These are phyloP conservation scores for Fusarium armeniacum DNA, from an alignment of 2,329 filamentous ascomycete genomes.

Conservation along the genomic window DNA sequence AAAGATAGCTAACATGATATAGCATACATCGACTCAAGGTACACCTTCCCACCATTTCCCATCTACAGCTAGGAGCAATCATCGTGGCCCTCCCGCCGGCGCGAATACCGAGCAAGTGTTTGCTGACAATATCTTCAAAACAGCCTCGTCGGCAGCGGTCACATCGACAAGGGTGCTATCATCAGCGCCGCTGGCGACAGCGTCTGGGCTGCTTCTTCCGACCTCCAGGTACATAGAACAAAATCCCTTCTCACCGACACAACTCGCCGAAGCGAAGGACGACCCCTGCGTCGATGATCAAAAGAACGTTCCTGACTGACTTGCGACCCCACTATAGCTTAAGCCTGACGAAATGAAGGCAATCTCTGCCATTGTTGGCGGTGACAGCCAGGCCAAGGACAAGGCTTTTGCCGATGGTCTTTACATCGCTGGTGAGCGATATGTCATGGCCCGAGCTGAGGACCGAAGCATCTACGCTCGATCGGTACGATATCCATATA, in stretches of 20 bases:
- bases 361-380: constrained; percentile 67
- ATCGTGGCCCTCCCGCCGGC: constrained; percentile 1
- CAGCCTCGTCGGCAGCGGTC: constrained; percentile 84
- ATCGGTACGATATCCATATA: constrained; percentile 70
- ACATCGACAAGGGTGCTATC: constrained; percentile 88
- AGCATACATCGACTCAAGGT: constrained; percentile 69
- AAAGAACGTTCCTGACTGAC: constrained; percentile 25
- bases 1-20: constrained; percentile 42
- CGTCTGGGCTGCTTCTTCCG: constrained; percentile 78
- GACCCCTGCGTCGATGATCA: constrained; percentile 6
- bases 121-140: constrained; percentile 44
- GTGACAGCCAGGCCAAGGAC: constrained; percentile 66
- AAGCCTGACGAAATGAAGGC: constrained; percentile 70
- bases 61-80: constrained; percentile 8
- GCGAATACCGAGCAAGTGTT: constrained; percentile 32
- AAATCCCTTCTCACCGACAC: constrained; percentile 15
- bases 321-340: constrained; percentile 47
- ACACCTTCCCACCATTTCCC: constrained; percentile 43
- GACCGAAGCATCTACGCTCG: constrained; percentile 87
- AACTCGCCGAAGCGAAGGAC: constrained; percentile 7
- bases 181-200: constrained; percentile 85
- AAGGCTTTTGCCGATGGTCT: constrained; percentile 80
- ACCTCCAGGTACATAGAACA: constrained; percentile 82
- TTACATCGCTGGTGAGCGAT: constrained; percentile 82
- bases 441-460: constrained; percentile 80